Evolutionary conservation across 352 stramenopile species (phyloP), one percentile per base, ranked within the genome.

Genomic region (Phytophthora pinifolia): DNA sequence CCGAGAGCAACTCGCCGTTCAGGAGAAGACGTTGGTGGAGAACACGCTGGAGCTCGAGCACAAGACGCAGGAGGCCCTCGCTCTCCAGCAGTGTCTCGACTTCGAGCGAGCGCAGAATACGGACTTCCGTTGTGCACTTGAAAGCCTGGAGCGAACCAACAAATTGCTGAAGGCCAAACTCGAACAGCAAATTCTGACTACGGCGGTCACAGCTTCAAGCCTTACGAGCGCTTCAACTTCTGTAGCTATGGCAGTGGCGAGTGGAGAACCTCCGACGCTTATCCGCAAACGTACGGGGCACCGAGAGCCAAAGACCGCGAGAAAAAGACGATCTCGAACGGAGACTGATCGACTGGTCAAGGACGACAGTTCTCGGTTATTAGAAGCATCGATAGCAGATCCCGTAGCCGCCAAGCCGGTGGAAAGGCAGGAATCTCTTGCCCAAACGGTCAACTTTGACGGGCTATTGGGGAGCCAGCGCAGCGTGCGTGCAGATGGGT

Each of bases 41-140:
- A 88, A 84, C 33, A 85, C 80, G 1, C 64, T 85, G 17, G 80
- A 90, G 35, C 65, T 90, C 0, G 80, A 88, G 42, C 31, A 59
- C 35, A 83, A 76, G 59, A 76, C 61, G 0, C 45, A 73, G 17
- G 71, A 88, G 56, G 73, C 84, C 1, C 31, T 62, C 14, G 45
- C 65, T 6, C 53, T 88, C n/a, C 64, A 82, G 18, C 36, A 64
- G 6, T 59, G 65, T 36, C 56, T 90, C 3, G 34, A 55, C 3
- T 43, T 50, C 15, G 72, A 80, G 4, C 38, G 59, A 27, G 34
- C 33, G 3, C 73, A 82, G 25, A 70, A 67, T 29, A 51, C 61
- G 4, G 54, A 54, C 12, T 48, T 88, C 5, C 64, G 59, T 20
- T 65, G 72, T 25, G 62, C 67, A 0, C 47, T 87, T 4, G 80